phyloP scores from a whole-genome alignment of 1,284 basidiomycete species.

The Agroathelia rolfsii region DNA sequence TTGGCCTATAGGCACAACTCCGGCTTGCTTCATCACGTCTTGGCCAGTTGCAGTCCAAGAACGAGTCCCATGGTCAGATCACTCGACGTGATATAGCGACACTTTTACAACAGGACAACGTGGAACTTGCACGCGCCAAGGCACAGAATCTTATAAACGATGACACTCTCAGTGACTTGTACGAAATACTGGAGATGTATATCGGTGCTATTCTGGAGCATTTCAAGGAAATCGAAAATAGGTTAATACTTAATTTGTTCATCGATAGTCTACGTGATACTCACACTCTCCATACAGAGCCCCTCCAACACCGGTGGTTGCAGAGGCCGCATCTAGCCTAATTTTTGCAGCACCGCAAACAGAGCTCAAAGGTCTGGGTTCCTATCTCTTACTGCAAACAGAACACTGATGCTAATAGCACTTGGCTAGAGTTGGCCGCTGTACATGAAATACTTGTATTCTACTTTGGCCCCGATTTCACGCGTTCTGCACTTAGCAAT shows the following conservation, averaged over 20 bases:
- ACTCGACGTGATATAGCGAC: constrained; percentile 58
- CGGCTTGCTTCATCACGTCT: constrained; percentile 53
- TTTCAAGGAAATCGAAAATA: constrained; percentile 44
- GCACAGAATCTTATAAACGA: constrained; percentile 56
- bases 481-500: constrained; percentile 39
- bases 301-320: constrained; percentile 36
- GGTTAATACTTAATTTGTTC: constrained; percentile 29
- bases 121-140: constrained; percentile 55
- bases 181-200: constrained; percentile 59
- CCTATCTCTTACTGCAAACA: too few species aligned
- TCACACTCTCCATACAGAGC: too few species aligned
- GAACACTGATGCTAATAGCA: too few species aligned
- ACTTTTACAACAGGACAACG: constrained; percentile 47
- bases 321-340: constrained; percentile 59
- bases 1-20: constrained; percentile 52
- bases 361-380: constrained; percentile 50
- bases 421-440: constrained; percentile 39
- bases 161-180: constrained; percentile 47
- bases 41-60: constrained; percentile 58
- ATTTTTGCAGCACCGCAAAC: constrained; percentile 49
- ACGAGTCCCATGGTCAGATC: constrained; percentile 52
- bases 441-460: constrained; percentile 46
- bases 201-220: constrained; percentile 50
- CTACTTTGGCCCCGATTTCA: constrained; percentile 47
- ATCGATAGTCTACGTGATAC: constrained; percentile 23